These are phyloP conservation scores for Leptomonas pyrrhocoris DNA, from an alignment of 208 protist species.

Conservation along the genomic window DNA sequence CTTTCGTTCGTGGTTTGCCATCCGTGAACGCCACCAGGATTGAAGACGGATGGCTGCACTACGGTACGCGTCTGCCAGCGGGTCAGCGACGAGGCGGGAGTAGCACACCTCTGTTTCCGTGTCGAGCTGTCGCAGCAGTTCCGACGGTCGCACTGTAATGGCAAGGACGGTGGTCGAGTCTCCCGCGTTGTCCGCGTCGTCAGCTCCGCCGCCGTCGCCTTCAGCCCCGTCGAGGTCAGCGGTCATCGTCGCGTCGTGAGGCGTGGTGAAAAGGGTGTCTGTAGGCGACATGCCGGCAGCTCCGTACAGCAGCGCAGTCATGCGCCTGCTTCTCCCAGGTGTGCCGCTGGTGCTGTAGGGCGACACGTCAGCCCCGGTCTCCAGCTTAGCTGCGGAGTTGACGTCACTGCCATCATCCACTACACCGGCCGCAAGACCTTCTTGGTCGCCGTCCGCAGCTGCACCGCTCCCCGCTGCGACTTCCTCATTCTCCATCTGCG, in stretches of 20 bases:
- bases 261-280: background rate
- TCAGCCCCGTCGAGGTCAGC: background rate
- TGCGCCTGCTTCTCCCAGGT: background rate
- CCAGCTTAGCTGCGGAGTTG: background rate
- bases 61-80: conserved; percentile 19
- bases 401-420: background rate
- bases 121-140: conserved; percentile 32
- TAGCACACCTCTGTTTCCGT: conserved; percentile 33
- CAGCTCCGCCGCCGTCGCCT: background rate
- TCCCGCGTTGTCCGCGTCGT: background rate
- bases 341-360: background rate
- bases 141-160: conserved; percentile 21
- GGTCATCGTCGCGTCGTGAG: background rate
- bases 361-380: background rate
- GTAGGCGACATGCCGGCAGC: background rate
- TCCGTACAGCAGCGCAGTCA: conserved; percentile 26
- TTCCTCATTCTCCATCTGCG: conserved; percentile 24
- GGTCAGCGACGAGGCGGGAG: conserved; percentile 22
- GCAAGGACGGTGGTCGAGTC: conserved; percentile 1
- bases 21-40: conserved; percentile 28
- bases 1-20: conserved; percentile 2
- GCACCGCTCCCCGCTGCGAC: background rate
- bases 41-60: conserved; percentile 19
- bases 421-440: background rate
- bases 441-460: background rate